Evolutionary conservation across 2,329 filamentous ascomycete species (phyloP).

Genomic region (Sarocladium kiliense): DNA sequence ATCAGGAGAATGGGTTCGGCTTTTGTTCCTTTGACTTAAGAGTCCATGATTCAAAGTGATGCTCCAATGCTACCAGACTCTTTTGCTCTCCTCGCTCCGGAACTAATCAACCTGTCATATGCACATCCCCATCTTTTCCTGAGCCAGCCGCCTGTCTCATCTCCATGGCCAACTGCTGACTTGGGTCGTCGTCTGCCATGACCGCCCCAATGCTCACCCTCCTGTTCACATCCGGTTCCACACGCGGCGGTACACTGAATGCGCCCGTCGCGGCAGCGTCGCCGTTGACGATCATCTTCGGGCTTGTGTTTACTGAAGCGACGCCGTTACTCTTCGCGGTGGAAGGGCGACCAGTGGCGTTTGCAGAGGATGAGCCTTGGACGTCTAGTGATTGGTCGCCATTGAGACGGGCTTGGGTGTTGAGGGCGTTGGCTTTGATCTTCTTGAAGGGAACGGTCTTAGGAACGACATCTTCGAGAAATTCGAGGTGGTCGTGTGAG

Average conservation of each 20-base stretch:
- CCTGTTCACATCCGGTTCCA: slow-evolving; percentile 13
- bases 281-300: slow-evolving; percentile 21
- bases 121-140: slow-evolving; percentile 45
- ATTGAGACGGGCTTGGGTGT: slow-evolving; percentile 42
- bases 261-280: slow-evolving; percentile 12
- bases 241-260: slow-evolving; percentile 17
- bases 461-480: slow-evolving; percentile 85
- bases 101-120: slow-evolving; percentile 49
- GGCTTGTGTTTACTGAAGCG: neutral
- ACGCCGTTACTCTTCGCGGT: slow-evolving; percentile 5
- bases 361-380: slow-evolving; percentile 17
- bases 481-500: slow-evolving; percentile 90
- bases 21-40: neutral
- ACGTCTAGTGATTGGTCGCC: slow-evolving; percentile 16
- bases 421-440: slow-evolving; percentile 60
- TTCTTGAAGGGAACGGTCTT: slow-evolving; percentile 77
- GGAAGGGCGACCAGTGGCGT: neutral
- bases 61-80: neutral
- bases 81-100: neutral
- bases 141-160: slow-evolving; percentile 38
- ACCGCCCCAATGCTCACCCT: slow-evolving; percentile 12
- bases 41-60: neutral
- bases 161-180: slow-evolving; percentile 50
- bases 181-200: slow-evolving; percentile 34
- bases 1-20: neutral